A percentile compares a stretch with the other conserved stretches of the same genome.
phyloP scores from a whole-genome alignment of 768 basidiomycete species.

The Mycena chlorophos region DNA sequence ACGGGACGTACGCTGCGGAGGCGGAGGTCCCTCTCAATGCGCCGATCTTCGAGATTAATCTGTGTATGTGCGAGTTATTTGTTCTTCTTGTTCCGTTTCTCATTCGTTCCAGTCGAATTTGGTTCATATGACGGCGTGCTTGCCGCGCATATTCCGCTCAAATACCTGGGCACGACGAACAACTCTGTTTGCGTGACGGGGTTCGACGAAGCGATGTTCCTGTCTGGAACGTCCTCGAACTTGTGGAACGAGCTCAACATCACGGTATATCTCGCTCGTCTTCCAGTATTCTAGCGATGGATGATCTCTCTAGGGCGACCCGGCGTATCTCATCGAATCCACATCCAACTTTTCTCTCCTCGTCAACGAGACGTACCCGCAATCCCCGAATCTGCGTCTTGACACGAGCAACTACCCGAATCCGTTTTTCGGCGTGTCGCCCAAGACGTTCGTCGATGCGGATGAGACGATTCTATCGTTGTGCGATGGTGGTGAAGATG shows the following conservation, averaged over 20 bases:
- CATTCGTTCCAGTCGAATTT: slow-evolving; percentile 31
- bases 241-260: slow-evolving; percentile 13
- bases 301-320: neutral
- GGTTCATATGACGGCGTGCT: slow-evolving; percentile 44
- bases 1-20: slow-evolving; percentile 21
- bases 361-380: slow-evolving; percentile 18
- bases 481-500: slow-evolving; percentile 44
- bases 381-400: slow-evolving; percentile 21
- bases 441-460: slow-evolving; percentile 33
- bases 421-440: slow-evolving; percentile 37
- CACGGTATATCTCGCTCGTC: neutral
- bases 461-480: slow-evolving; percentile 33
- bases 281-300: neutral
- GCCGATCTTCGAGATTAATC: slow-evolving; percentile 38
- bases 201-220: slow-evolving; percentile 33
- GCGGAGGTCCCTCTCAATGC: slow-evolving; percentile 30
- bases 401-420: slow-evolving; percentile 38
- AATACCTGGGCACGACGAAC: slow-evolving; percentile 46
- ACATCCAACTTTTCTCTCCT: slow-evolving; percentile 17
- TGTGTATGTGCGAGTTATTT: slow-evolving; percentile 16
- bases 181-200: slow-evolving; percentile 33
- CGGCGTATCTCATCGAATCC: slow-evolving; percentile 1
- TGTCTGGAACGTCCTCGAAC: slow-evolving; percentile 34
- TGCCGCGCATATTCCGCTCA: slow-evolving; percentile 46
- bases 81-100: neutral